A percentile compares a stretch with the other conserved stretches of the same genome.
phyloP scores from a whole-genome alignment of 2,329 filamentous ascomycete species.

The Alternaria solani region DNA sequence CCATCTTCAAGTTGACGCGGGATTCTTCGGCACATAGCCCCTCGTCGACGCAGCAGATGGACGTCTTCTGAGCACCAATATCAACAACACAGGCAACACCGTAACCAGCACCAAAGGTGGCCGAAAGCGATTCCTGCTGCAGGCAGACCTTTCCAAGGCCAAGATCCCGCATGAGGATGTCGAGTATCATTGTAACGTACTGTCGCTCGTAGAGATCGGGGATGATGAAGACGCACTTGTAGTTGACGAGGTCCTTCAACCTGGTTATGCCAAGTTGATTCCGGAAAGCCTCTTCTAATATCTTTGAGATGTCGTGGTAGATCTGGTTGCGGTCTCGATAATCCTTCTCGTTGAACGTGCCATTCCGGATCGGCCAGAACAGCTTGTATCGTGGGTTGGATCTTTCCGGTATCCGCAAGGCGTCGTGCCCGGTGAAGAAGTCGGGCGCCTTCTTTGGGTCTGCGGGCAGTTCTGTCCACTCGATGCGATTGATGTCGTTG shows the following conservation, averaged over 20 bases:
- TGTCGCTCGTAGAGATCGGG: conserved; percentile 96
- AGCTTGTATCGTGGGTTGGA: conserved; percentile 90
- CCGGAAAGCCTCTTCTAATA: conserved; percentile 85
- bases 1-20: conserved; percentile 92
- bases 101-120: conserved; percentile 93
- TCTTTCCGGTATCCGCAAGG: conserved; percentile 85
- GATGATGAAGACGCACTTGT: conserved; percentile 96
- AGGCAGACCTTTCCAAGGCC: conserved; percentile 90
- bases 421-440: conserved; percentile 82
- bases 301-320: conserved; percentile 84
- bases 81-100: conserved; percentile 95
- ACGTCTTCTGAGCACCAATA: conserved; percentile 96
- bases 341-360: conserved; percentile 89
- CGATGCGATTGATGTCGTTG: conserved; percentile 91
- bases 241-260: conserved; percentile 84
- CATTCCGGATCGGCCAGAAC: conserved; percentile 88
- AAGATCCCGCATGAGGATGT: conserved; percentile 87
- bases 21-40: conserved; percentile 95
- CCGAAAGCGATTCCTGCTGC: conserved; percentile 94
- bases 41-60: conserved; percentile 95
- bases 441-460: conserved; percentile 69
- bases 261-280: conserved; percentile 81
- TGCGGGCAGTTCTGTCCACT: conserved; percentile 86
- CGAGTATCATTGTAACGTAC: conserved; percentile 84
- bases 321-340: conserved; percentile 82